A percentile compares a stretch with the other conserved stretches of the same genome.
phyloP scores from a whole-genome alignment of 768 basidiomycete genomes.

The Zangia roseola region DNA sequence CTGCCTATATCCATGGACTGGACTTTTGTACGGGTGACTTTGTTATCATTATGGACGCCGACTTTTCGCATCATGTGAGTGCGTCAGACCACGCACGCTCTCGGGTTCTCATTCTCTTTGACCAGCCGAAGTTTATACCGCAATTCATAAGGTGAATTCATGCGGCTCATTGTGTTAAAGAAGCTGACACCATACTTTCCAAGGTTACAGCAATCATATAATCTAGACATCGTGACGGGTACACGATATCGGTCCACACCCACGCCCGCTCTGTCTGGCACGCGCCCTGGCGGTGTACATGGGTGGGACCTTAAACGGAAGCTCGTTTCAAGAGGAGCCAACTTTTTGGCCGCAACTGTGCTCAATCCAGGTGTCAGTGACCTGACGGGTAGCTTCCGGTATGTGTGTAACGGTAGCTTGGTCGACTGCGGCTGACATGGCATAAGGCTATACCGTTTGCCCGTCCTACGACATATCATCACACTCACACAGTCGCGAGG shows the following conservation, averaged over 20 bases:
- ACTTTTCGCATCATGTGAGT: constrained; percentile 91
- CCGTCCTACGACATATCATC: constrained; percentile 81
- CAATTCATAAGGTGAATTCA: constrained; percentile 74
- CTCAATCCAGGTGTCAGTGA: constrained; percentile 86
- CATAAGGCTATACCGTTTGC: constrained; percentile 68
- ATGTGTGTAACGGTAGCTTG: constrained; percentile 19
- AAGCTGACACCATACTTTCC: constrained; percentile 1
- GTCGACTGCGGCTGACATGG: not conserved
- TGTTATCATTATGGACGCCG: constrained; percentile 96
- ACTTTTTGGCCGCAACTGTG: constrained; percentile 85
- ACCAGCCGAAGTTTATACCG: constrained; percentile 90
- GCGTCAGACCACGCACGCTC: not conserved
- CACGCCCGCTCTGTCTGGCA: constrained; percentile 52
- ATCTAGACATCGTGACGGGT: constrained; percentile 91
- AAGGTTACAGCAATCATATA: constrained; percentile 83
- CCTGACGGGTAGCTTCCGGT: constrained; percentile 90
- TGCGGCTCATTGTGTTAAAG: not conserved
- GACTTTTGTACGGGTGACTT: constrained; percentile 90
- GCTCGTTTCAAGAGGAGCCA: constrained; percentile 84
- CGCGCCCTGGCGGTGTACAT: constrained; percentile 80
- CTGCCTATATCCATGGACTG: constrained; percentile 90
- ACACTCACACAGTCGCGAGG: constrained; percentile 82
- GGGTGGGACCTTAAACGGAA: constrained; percentile 94
- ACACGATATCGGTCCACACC: constrained; percentile 77
- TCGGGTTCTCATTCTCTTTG: constrained; percentile 4